Evolutionary conservation across 129 eudicot species (phyloP), one percentile per base, ranked within the genome.

Genomic region (Artemisia annua): DNA sequence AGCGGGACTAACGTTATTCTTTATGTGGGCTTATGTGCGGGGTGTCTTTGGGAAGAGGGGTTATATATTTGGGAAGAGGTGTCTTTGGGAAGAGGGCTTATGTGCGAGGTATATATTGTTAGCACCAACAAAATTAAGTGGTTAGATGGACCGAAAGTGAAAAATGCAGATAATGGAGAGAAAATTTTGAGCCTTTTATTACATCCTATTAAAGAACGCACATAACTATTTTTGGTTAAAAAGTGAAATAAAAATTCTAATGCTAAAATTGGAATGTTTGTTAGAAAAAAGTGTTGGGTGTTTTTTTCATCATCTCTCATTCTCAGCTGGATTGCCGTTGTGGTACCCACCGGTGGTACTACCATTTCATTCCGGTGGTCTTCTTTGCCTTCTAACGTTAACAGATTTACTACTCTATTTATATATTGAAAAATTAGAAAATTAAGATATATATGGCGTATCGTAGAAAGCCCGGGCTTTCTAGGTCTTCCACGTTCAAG

Each of bases 401-500:
- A 8, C 13, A 2, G 43, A 59, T 2, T 1, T 12, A 19, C 5
- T 18, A 55, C 2, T 11, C 11, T 59, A n/a, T n/a, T n/a, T n/a
- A 1, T 57, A 10, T 19, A 57, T 20, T 7, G 15, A 26, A 24
- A 61, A 11, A 3, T 5, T 7, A 58, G 22, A 19, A 5, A 19
- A 10, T 19, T 11, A 20, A 24, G 6, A 50, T 19, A 20, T 20
- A n/a, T n/a, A 89, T 89, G 96, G 92, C 96, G 51, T 87, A 83
- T 58, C 85, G 96, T 66, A 85, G 96, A 72, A 82, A 78, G 63
- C 85, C 76, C 15, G 82, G 89, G 22, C 74, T 86, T 35, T 80
- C 85, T 11, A 76, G 90, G 75, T 73, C 90, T 7, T 78, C 85
- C 56, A 89, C 91, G 66, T 86, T 89, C 78, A 79, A 82, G 74